Conservation (phyloP, 345 rosid species). For the Salix caprea region DNA sequence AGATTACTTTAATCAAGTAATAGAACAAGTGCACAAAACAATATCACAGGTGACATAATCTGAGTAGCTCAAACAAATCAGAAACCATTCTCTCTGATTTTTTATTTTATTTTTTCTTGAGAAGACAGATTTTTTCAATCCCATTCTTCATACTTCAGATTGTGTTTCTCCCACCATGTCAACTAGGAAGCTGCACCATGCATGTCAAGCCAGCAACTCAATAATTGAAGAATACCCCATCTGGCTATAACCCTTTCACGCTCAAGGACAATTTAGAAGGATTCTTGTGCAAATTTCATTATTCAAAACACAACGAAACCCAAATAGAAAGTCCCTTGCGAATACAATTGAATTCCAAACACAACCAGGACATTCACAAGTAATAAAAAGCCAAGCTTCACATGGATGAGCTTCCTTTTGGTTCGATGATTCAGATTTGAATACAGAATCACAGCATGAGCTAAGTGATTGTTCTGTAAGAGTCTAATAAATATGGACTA, state of each 20-base stretch:
- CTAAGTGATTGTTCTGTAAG: slow-evolving; percentile 21
- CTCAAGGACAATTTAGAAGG: background rate
- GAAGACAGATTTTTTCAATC: background rate
- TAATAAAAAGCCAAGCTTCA: slow-evolving; percentile 18
- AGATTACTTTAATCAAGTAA: background rate
- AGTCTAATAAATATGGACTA: slow-evolving; percentile 28
- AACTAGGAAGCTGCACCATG: slow-evolving; percentile 6
- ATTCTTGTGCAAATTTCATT: slow-evolving; percentile 9
- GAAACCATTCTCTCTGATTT: background rate
- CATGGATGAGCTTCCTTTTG: slow-evolving; percentile 25
- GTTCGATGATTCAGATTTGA: slow-evolving; percentile 29
- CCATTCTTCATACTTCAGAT: background rate
- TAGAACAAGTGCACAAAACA: background rate
- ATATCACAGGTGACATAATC: background rate
- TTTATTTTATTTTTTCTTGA: background rate
- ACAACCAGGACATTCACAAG: slow-evolving; percentile 16
- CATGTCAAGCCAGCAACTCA: slow-evolving; percentile 16
- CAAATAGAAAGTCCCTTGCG: slow-evolving; percentile 11
- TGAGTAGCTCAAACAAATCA: background rate
- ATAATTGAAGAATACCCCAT: slow-evolving; percentile 15
- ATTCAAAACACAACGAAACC: slow-evolving; percentile 9
- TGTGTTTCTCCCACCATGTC: slow-evolving; percentile 7
- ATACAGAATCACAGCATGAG: slow-evolving; percentile 27
- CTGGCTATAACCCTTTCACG: slow-evolving; percentile 7
- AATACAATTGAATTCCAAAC: slow-evolving; percentile 8